Percentiles rank a stretch among this genome's conserved stretches.
These are phyloP conservation scores for Vaucheria bursata DNA, from an alignment of 352 stramenopile species.

Conservation along the genomic window DNA sequence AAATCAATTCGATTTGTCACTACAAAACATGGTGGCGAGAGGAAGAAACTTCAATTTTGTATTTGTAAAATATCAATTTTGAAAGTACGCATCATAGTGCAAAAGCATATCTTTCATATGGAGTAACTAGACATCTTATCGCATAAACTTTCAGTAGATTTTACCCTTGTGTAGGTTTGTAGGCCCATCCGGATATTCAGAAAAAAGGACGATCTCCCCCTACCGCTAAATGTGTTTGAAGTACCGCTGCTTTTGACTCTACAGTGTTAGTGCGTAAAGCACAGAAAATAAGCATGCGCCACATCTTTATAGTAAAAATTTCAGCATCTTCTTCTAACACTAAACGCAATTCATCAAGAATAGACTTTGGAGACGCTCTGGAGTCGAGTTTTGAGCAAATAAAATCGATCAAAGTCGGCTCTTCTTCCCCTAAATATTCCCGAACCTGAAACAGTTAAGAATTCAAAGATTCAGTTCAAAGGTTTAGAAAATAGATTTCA, in stretches of 20 bases:
- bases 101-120: too few species aligned
- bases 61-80: too few species aligned
- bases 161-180: too few species aligned
- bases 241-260: background rate
- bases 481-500: too few species aligned
- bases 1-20: too few species aligned
- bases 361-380: constrained; percentile 25
- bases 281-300: constrained; percentile 49
- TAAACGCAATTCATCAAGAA: constrained; percentile 43
- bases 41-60: too few species aligned
- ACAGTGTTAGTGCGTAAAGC: constrained; percentile 19
- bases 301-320: constrained; percentile 49
- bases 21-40: too few species aligned
- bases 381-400: constrained; percentile 33
- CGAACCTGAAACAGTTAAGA: constrained; percentile 16
- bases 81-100: too few species aligned
- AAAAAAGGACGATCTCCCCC: background rate
- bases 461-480: too few species aligned
- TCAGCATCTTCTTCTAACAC: constrained; percentile 49
- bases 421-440: constrained; percentile 49
- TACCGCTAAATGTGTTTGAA: background rate
- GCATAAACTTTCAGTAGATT: too few species aligned
- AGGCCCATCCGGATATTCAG: background rate
- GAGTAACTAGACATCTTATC: too few species aligned
- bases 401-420: constrained; percentile 47